Percentiles rank a stretch among this genome's conserved stretches.
Conservation (phyloP, 176 grass and related monocot species). For the Typha latifolia region DNA sequence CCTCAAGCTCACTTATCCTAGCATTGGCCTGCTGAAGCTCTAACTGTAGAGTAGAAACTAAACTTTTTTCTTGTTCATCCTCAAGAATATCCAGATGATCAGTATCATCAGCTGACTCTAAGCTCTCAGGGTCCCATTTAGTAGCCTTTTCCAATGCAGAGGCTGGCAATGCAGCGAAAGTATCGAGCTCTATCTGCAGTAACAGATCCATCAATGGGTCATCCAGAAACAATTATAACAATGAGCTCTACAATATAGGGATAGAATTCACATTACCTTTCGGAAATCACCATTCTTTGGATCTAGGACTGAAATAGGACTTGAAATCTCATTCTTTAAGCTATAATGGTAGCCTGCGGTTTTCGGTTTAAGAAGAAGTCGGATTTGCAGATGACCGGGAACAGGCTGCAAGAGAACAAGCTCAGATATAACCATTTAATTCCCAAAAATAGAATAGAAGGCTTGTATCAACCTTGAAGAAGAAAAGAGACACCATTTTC, state of each 20-base stretch:
- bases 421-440: not conserved
- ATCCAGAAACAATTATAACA: not conserved
- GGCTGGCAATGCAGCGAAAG: constrained; percentile 35
- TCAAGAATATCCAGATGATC: constrained; percentile 66
- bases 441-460: not conserved
- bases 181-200: constrained; percentile 29
- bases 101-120: constrained; percentile 51
- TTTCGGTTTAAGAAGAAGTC: constrained; percentile 52
- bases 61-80: constrained; percentile 34
- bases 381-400: constrained; percentile 65
- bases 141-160: constrained; percentile 74
- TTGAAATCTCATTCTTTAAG: constrained; percentile 67
- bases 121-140: constrained; percentile 81
- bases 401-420: constrained; percentile 42
- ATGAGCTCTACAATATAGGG: not conserved
- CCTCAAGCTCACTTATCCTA: constrained; percentile 54
- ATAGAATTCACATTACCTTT: constrained; percentile 38
- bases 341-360: constrained; percentile 33
- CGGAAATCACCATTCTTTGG: constrained; percentile 61
- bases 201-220: not conserved
- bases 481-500: not conserved
- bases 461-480: not conserved
- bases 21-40: constrained; percentile 63
- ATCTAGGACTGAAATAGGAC: constrained; percentile 83
- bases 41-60: constrained; percentile 54